These are phyloP conservation scores for Alternaria sp. DNA, from an alignment of 2,329 filamentous ascomycete genomes.

Conservation along the genomic window DNA sequence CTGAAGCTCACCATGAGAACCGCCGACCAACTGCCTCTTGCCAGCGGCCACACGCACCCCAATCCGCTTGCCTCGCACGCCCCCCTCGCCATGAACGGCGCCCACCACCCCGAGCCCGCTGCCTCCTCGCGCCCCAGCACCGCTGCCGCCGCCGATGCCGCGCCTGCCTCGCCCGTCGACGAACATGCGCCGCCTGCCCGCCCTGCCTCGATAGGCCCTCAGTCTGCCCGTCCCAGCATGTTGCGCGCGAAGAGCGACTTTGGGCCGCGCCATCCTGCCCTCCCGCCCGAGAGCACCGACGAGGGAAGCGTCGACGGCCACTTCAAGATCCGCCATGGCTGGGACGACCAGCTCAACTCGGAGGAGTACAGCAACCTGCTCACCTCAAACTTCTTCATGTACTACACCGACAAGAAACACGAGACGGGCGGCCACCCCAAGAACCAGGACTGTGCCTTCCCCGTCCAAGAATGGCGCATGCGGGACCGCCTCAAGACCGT, in stretches of 20 bases:
- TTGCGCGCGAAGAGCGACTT: constrained; percentile 66
- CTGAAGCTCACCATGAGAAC: constrained; percentile 41
- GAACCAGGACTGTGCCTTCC: constrained; percentile 56
- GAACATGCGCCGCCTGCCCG: constrained; percentile 49
- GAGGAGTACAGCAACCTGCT: constrained; percentile 86
- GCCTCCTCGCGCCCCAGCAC: constrained; percentile 34
- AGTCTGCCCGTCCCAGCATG: constrained; percentile 46
- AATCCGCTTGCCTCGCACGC: constrained; percentile 39
- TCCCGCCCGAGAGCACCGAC: constrained; percentile 39
- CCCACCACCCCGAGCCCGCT: constrained; percentile 19
- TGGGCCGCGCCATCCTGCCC: constrained; percentile 53
- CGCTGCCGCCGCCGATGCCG: constrained; percentile 26
- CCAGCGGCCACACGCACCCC: constrained; percentile 28
- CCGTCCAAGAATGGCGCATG: constrained; percentile 95
- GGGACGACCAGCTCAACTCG: constrained; percentile 89
- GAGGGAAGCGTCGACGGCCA: constrained; percentile 58
- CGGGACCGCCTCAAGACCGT: constrained; percentile 95
- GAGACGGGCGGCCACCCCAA: constrained; percentile 91
- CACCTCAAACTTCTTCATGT: constrained; percentile 97
- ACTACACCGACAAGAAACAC: constrained; percentile 97
- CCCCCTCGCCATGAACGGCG: constrained; percentile 28
- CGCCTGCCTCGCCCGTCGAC: constrained; percentile 27
- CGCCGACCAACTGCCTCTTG: constrained; percentile 31
- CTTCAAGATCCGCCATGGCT: constrained; percentile 77
- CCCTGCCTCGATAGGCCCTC: constrained; percentile 60